Base-by-base conservation (phyloP, 140 eudicot species). In the Ambrosia hybrid region DNA sequence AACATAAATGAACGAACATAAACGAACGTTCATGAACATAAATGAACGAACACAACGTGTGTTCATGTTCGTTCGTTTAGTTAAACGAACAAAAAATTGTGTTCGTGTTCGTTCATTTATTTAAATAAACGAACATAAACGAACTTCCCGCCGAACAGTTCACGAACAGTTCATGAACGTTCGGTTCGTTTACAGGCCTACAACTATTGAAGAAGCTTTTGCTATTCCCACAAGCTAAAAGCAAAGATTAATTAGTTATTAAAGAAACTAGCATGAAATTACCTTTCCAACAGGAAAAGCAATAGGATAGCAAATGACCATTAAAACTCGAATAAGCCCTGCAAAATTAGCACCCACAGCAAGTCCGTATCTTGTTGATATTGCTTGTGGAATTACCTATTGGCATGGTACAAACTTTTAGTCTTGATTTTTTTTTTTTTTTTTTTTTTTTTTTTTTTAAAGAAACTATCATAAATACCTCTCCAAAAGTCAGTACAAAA, bases 241-340 rank as follows among this genome's bases (percentile, higher is more conserved):
- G 11, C 48, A 43, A 43, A 43, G 48, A 7, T 7, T 6, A 43
- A 43, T 5, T n/a, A 68, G 55, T 64, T 33, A 76, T 49, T 21
- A 72, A 48, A 67, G 10, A 60, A 65, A 60, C 62, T 43, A 49
- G 37, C 79, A 62, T 6, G 14, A 79, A 49, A 58, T 61, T 10
- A 94, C 97, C 99, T 88, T 95, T 72, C 95, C 99, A 81, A 95
- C 89, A 5, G 99, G 99, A 75, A 81, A 95, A 58, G 99, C 79
- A 79, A 94, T 86, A 17, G 97, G 99, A 80, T 70, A 94, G 79
- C 97, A 95, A 16, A 95, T 61, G 65, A 90, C 52, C 99, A 95
- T 95, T 72, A 95, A 74, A 70, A 85, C 36, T 11, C 96, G 92
- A 57, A 95, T 97, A 62, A 95, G 99, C 85, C 96, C 83, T 17